Base-by-base conservation (phyloP, 2,329 filamentous ascomycete genomes). In the Elsinoe necatrix region DNA sequence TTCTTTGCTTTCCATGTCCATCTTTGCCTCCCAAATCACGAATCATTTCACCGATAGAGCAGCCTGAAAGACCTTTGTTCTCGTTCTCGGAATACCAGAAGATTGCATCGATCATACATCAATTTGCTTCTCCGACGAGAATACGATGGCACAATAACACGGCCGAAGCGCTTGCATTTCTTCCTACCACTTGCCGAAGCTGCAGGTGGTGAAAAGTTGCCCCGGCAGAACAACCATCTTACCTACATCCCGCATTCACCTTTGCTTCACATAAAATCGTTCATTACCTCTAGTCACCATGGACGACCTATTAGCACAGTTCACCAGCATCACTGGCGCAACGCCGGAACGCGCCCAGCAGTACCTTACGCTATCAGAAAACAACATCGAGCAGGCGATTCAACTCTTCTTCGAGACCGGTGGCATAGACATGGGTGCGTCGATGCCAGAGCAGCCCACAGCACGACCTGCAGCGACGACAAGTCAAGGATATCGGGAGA, bases 361-460 rank as follows among this genome's bases (percentile, higher is more conserved):
- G 63, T 95, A 95, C 71, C 80, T 97, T 48, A 81, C 87, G 64
- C 80, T 98, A 68, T 85, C 90, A n/a, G 86, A 89, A 63, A 84
- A 84, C 65, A 86, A 95, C 68, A 76, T 92, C 54, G 84, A 89
- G 71, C 86, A 92, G 66, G 93, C 93, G 23, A 85, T 96, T 64
- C 83, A 89, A 66, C 83, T 97, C 11, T 98, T 84, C 74, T 97
- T 89, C 71, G 89, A 95, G 67, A 93, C 87, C 68, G 88, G 87
- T 42, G 90, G 92, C 48, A 81, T 85, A 60, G 82, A 78, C 65
- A 72, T 76, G 58, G 72, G 72, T 54, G 63, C 56, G 57, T 56
- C 69, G 65, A 37, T 62, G 54, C 55, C 64, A 9, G 70, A 80
- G 21, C 60, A 70, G 31, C 55, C 64, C 29, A 4, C 57, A 8